These are phyloP conservation scores for Cryphonectria japonica DNA, from an alignment of 2,329 filamentous ascomycete genomes.

Conservation along the genomic window DNA sequence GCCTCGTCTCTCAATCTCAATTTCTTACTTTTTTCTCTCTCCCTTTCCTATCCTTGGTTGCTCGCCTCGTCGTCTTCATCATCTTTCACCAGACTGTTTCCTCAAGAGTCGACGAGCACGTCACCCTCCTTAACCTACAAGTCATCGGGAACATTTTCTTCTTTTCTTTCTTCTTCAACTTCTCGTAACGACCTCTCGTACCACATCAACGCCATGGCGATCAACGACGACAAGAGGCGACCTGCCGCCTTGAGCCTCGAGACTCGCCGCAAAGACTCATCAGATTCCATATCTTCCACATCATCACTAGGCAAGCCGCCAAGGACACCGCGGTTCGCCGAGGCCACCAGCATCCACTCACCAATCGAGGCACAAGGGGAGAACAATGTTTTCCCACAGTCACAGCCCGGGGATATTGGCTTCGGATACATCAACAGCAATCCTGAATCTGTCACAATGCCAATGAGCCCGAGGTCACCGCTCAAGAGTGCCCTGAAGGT, in stretches of 20 bases:
- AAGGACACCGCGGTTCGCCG: slow-evolving; percentile 77
- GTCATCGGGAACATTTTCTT: slow-evolving; percentile 17
- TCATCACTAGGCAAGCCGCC: slow-evolving; percentile 65
- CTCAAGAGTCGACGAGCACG: slow-evolving; percentile 35
- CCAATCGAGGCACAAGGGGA: slow-evolving; percentile 64
- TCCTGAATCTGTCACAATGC: slow-evolving; percentile 62
- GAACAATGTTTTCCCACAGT: slow-evolving; percentile 60
- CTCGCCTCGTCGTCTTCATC: slow-evolving; percentile 30
- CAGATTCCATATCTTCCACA: slow-evolving; percentile 55
- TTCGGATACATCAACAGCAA: slow-evolving; percentile 83
- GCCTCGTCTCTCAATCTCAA: slow-evolving; percentile 44
- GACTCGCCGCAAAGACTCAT: slow-evolving; percentile 53
- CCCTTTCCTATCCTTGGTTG: slow-evolving; percentile 40
- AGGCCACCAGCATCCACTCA: slow-evolving; percentile 79
- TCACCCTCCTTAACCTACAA: slow-evolving; percentile 28
- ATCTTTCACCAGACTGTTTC: slow-evolving; percentile 32
- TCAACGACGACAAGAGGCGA: slow-evolving; percentile 57
- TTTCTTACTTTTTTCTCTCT: slow-evolving; percentile 44
- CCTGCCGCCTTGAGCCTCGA: slow-evolving; percentile 59
- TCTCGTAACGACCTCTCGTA: slow-evolving; percentile 33
- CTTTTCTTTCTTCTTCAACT: slow-evolving; percentile 21
- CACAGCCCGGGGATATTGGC: slow-evolving; percentile 83
- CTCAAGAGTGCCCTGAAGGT: slow-evolving; percentile 90
- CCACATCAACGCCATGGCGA: slow-evolving; percentile 39
- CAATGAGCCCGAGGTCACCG: slow-evolving; percentile 73